phyloP scores from a whole-genome alignment of 345 rosid species.

The Melaleuca alternifolia region DNA sequence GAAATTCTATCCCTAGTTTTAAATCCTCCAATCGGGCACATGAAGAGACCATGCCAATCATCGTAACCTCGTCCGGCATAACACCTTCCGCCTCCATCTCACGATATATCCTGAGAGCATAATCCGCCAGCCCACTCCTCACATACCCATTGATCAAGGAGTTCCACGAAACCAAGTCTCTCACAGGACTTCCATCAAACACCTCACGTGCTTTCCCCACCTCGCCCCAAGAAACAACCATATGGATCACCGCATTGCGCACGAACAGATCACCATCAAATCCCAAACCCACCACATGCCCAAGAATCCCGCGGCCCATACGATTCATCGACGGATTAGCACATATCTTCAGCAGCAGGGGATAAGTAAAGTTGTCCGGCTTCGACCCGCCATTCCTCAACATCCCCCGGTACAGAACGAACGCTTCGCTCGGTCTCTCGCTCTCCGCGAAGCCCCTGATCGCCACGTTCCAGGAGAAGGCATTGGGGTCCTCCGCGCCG shows the following conservation, averaged over 20 bases:
- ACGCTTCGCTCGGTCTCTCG: constrained; percentile 23
- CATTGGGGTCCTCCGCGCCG: constrained; percentile 22
- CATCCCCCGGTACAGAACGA: constrained; percentile 52
- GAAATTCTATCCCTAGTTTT: constrained; percentile 55
- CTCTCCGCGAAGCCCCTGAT: constrained; percentile 51
- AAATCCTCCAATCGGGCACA: constrained; percentile 46
- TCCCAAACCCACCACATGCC: constrained; percentile 58
- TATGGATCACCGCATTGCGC: constrained; percentile 49
- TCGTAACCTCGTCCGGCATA: constrained; percentile 61
- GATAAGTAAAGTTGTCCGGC: constrained; percentile 70
- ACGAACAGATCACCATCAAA: constrained; percentile 52
- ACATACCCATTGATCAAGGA: constrained; percentile 72
- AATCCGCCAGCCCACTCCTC: constrained; percentile 32
- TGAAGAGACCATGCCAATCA: constrained; percentile 63
- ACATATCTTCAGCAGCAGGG: constrained; percentile 59
- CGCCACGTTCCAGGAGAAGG: constrained; percentile 69
- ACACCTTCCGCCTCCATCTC: constrained; percentile 44
- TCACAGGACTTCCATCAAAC: constrained; percentile 66
- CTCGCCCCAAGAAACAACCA: constrained; percentile 48
- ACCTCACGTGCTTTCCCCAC: constrained; percentile 46
- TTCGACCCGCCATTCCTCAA: constrained; percentile 31
- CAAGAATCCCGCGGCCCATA: constrained; percentile 44
- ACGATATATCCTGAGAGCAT: constrained; percentile 37
- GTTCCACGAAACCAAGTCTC: constrained; percentile 87
- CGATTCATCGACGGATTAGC: constrained; percentile 19